Evolutionary conservation across 2,329 filamentous ascomycete species (phyloP).

Genomic region (Hymenoscyphus fructigenus): DNA sequence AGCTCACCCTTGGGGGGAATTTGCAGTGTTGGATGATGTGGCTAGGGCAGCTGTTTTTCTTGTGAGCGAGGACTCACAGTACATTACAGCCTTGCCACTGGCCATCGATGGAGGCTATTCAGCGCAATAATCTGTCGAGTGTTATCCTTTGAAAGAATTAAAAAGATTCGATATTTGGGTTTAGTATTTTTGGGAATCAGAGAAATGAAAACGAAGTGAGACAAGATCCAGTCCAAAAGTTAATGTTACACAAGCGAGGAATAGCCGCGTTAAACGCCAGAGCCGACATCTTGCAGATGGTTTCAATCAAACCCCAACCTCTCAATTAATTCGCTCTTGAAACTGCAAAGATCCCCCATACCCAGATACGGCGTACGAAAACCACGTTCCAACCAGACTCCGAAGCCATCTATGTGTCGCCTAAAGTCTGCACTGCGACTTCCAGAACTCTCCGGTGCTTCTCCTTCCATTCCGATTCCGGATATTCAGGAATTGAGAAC

Average conservation of each 20-base stretch:
- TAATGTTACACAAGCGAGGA: background rate
- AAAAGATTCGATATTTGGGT: background rate
- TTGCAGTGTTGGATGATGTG: conserved; percentile 16
- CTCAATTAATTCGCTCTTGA: background rate
- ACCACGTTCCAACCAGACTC: background rate
- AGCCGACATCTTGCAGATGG: background rate
- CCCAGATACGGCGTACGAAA: background rate
- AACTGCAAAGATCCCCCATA: background rate
- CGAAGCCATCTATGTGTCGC: background rate
- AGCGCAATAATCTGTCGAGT: background rate
- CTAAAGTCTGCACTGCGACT: background rate
- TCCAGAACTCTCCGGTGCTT: background rate
- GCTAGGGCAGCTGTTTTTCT: conserved; percentile 17
- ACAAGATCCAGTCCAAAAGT: background rate
- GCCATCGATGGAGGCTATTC: conserved; percentile 19
- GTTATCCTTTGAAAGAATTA: background rate
- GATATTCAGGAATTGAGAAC: background rate
- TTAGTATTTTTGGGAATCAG: background rate
- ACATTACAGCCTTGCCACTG: conserved; percentile 11
- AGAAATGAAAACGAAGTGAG: background rate
- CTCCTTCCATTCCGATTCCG: background rate
- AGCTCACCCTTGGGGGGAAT: conserved; percentile 15
- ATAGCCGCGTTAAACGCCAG: background rate
- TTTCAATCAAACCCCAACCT: background rate
- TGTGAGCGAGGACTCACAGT: conserved; percentile 16